Base-by-base conservation (phyloP, 2,329 filamentous ascomycete species). In the Colletotrichum siamense region DNA sequence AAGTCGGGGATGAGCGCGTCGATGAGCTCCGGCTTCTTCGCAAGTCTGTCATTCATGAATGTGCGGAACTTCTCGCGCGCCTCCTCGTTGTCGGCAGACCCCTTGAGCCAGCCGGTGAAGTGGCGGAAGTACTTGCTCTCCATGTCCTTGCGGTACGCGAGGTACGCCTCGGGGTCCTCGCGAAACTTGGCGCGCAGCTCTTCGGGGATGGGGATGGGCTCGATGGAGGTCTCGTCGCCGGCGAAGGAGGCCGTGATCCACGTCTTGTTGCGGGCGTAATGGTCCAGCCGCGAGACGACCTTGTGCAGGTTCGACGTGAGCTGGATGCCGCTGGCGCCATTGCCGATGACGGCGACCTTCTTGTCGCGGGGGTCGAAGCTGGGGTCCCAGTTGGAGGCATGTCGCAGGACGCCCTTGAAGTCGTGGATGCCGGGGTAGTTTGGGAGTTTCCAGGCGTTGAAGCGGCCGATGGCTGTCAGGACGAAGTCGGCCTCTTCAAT, bases 171-270 rank as follows among this genome's bases (percentile, higher is more conserved):
- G 0, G 93, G 91, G 77, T 95, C 85, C 65, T 92, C 79, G 63
- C 90, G 85, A 81, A 94, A 94, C 0, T 88, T 86, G 24, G 91
- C 86, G 6, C 87, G 85, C 71, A 92, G 87, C 26, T 92, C 90
- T 3, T 89, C 79, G 0, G 86, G 83, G 78, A 91, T 91, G 1
- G 87, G 86, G 62, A 93, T 92, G 0, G 92, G 87, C 39, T 89
- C 89, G 1, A 91, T 85, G 34, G 88, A 89, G 36, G 91, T 88
- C 79, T 90, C 84, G 75, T 90, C 85, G 39, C 90, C 87, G 0
- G 90, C 90, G 83, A 92, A 93, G 0, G 91, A 91, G 3, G 90
- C 88, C 0, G 93, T 91, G 32, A 95, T 91, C 93, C 93, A 95
- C 0, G 93, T 94, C 36, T 87, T 89, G 79, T 90, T 92, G 12